A percentile compares a stretch with the other conserved stretches of the same genome.
Evolutionary conservation across 1,284 basidiomycete species (phyloP).

Genomic region (Waitea zeae): DNA sequence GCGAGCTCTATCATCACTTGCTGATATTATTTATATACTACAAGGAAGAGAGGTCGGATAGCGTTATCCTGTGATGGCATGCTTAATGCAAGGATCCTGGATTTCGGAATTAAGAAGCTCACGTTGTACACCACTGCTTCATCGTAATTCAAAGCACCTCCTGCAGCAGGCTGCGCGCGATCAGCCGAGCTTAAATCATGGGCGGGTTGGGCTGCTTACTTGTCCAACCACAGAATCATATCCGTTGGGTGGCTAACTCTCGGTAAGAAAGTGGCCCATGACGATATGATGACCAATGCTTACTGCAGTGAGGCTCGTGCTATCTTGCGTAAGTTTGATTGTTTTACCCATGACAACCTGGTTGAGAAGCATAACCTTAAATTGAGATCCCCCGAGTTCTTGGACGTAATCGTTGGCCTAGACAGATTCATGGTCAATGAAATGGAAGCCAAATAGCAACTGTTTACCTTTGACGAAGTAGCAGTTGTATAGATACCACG

Average conservation of each 20-base stretch:
- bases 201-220: no score
- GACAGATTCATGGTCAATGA: not conserved
- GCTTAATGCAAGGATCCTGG: no score
- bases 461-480: not conserved
- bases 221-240: not conserved
- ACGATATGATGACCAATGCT: not conserved
- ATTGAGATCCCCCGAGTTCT: not conserved
- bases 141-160: conserved; percentile 1
- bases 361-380: conserved; percentile 1
- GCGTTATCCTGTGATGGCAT: no score
- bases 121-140: conserved; percentile 1
- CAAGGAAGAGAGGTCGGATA: no score
- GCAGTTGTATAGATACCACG: not conserved
- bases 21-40: no score
- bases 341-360: conserved; percentile 3
- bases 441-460: not conserved
- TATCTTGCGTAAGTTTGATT: not conserved
- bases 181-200: not conserved
- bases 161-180: not conserved
- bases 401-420: not conserved
- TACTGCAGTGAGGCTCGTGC: not conserved
- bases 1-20: no score
- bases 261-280: not conserved
- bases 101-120: no score
- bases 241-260: not conserved